These are phyloP conservation scores for Nakazawaea ernobii DNA, from an alignment of 805 yeast genomes.

Conservation along the genomic window DNA sequence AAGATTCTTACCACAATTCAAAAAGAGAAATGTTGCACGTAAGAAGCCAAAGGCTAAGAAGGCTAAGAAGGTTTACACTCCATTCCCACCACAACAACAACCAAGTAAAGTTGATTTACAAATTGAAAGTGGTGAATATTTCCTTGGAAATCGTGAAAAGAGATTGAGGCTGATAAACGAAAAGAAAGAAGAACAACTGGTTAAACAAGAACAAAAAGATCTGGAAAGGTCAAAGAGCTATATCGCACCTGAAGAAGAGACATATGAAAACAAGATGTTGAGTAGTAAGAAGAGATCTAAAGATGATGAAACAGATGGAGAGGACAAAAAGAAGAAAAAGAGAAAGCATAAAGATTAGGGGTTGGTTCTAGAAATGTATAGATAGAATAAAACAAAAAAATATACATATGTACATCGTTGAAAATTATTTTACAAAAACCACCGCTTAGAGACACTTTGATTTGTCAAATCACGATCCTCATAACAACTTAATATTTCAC, in stretches of 20 bases:
- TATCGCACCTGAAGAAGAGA: constrained; percentile 76
- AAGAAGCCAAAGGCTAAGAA: constrained; percentile 65
- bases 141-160: constrained; percentile 83
- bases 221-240: constrained; percentile 72
- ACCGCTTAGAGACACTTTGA: neutral
- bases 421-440: constrained; percentile 1
- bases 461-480: neutral
- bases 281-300: constrained; percentile 21
- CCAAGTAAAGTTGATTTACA: constrained; percentile 97
- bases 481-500: neutral
- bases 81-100: constrained; percentile 97
- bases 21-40: constrained; percentile 92
- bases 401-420: no score
- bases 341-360: constrained; percentile 1
- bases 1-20: constrained; percentile 92
- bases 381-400: no score
- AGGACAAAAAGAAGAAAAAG: constrained; percentile 18
- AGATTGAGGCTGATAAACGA: constrained; percentile 63
- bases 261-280: constrained; percentile 28
- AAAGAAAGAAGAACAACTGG: constrained; percentile 74
- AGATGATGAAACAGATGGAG: constrained; percentile 24
- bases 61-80: constrained; percentile 79
- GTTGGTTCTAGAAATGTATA: neutral
- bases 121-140: constrained; percentile 97
- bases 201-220: constrained; percentile 57